These are phyloP conservation scores for Hibiscus trionum DNA, from an alignment of 345 rosid species.

Conservation along the genomic window DNA sequence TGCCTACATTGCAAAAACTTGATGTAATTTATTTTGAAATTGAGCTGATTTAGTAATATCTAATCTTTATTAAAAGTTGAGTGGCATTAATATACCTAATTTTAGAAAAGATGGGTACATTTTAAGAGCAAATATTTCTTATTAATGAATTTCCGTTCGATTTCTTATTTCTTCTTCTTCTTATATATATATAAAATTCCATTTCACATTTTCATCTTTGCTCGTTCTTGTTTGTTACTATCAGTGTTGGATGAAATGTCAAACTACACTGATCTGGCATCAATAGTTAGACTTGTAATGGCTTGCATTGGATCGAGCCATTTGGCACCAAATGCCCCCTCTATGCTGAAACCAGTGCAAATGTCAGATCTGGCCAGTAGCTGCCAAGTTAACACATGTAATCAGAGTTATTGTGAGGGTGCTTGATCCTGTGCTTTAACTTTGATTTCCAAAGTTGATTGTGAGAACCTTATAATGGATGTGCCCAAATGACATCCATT, in stretches of 20 bases:
- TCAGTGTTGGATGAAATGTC: not conserved
- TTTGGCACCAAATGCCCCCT: not conserved
- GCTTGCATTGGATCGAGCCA: not conserved
- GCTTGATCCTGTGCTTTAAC: not conserved
- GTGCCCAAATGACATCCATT: not conserved
- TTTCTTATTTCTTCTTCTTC: not conserved
- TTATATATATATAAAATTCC: not conserved
- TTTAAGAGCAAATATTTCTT: not conserved
- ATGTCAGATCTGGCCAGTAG: not conserved
- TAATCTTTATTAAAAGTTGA: not conserved
- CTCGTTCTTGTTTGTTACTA: not conserved
- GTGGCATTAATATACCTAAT: not conserved
- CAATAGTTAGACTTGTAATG: not conserved
- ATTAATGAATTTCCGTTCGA: too few relatives aligned
- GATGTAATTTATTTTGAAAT: not conserved
- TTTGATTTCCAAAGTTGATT: not conserved
- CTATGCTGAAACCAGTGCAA: not conserved
- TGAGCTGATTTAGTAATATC: not conserved
- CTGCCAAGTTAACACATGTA: not conserved
- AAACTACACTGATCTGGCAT: not conserved
- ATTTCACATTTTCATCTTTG: not conserved
- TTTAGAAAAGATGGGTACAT: not conserved
- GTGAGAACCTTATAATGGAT: conserved; percentile 1
- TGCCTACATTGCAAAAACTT: not conserved
- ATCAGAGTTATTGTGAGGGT: not conserved